These are phyloP conservation scores for Mortierella sp. DNA, from an alignment of 371 early-diverging fungal species.

Conservation along the genomic window DNA sequence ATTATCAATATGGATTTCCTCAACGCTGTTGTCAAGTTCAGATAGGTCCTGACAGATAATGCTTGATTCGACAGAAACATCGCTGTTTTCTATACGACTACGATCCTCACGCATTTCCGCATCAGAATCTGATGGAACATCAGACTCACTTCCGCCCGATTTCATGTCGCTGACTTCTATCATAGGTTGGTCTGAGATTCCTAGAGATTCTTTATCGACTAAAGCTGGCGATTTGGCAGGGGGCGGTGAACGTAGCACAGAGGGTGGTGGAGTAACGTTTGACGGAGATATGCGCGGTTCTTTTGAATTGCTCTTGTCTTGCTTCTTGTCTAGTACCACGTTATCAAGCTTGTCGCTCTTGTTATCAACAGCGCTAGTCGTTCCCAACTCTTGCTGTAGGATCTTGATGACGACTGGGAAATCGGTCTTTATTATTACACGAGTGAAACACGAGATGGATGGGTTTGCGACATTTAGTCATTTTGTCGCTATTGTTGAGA, in stretches of 20 bases:
- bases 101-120: neutral
- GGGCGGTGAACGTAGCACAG: neutral
- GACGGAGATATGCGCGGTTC: too few species aligned
- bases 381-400: neutral
- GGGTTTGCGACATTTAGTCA: neutral
- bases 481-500: too few species aligned
- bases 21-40: conserved; percentile 10
- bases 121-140: conserved; percentile 35
- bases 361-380: neutral
- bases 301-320: neutral
- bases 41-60: conserved; percentile 38
- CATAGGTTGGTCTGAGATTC: neutral
- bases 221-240: neutral
- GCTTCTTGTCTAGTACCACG: neutral
- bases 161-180: neutral
- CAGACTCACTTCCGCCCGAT: conserved; percentile 1
- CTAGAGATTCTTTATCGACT: neutral
- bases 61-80: conserved; percentile 39
- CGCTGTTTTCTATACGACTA: neutral
- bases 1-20: neutral
- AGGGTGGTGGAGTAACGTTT: neutral
- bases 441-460: neutral
- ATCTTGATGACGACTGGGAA: conserved; percentile 13
- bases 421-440: neutral
- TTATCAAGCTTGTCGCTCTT: neutral